These are phyloP conservation scores for Metschnikowia bowlesiae DNA, from an alignment of 805 yeast species.

Conservation along the genomic window DNA sequence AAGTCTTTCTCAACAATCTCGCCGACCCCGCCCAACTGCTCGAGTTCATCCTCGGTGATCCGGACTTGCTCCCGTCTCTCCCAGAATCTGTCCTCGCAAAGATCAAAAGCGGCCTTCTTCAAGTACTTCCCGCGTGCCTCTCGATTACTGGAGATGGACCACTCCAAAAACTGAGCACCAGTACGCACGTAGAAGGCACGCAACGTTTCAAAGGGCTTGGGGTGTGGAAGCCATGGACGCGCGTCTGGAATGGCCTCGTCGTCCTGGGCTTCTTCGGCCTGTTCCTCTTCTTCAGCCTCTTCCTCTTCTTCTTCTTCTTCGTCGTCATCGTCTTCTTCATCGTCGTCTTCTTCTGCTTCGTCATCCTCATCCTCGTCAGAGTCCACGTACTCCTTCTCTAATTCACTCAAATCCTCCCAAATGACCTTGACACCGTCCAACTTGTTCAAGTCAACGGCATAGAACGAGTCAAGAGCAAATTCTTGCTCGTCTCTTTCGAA, in stretches of 20 bases:
- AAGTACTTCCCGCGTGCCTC: constrained; percentile 86
- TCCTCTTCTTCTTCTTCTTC: constrained; percentile 38
- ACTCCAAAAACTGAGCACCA: constrained; percentile 81
- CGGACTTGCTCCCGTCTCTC: constrained; percentile 93
- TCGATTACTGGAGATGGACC: constrained; percentile 86
- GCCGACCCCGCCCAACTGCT: constrained; percentile 87
- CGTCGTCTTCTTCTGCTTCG: constrained; percentile 51
- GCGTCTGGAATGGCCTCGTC: constrained; percentile 80
- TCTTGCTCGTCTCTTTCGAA: constrained; percentile 89
- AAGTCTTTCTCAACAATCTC: constrained; percentile 76
- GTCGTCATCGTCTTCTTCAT: constrained; percentile 51
- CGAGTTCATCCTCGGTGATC: constrained; percentile 81
- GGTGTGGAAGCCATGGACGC: constrained; percentile 96
- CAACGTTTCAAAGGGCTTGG: constrained; percentile 83
- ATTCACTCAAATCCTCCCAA: constrained; percentile 80
- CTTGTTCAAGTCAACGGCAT: constrained; percentile 78
- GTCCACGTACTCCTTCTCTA: constrained; percentile 48
- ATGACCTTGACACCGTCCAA: constrained; percentile 81
- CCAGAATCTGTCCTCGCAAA: constrained; percentile 97
- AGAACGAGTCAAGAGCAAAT: constrained; percentile 77
- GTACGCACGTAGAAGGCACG: constrained; percentile 83
- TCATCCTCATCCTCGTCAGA: constrained; percentile 63
- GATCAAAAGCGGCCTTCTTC: constrained; percentile 82
- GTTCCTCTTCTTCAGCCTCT: constrained; percentile 62
- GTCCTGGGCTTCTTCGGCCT: constrained; percentile 58